Percentiles rank a stretch among this genome's conserved stretches.
These are phyloP conservation scores for Orbilia brochopaga DNA, from an alignment of 2,329 filamentous ascomycete species.

Conservation along the genomic window DNA sequence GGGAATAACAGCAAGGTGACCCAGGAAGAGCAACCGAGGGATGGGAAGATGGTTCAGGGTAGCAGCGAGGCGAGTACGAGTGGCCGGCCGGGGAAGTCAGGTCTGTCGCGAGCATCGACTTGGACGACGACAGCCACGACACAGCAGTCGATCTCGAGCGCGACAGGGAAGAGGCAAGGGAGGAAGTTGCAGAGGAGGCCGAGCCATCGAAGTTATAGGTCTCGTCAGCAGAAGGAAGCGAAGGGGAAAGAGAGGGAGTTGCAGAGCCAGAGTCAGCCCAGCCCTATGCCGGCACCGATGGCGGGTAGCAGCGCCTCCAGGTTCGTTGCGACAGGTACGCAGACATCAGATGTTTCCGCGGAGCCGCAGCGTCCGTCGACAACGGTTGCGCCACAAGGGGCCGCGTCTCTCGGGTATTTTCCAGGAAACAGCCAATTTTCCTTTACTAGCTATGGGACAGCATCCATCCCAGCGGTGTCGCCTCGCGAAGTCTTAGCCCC, in stretches of 20 bases:
- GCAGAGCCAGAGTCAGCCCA: background rate
- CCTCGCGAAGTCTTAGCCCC: constrained; percentile 25
- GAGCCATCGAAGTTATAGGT: constrained; percentile 38
- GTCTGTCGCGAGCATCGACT: constrained; percentile 34
- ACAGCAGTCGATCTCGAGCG: constrained; percentile 22
- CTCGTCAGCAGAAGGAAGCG: constrained; percentile 18
- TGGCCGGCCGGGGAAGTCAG: constrained; percentile 2
- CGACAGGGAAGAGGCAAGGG: constrained; percentile 26
- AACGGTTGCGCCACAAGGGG: background rate
- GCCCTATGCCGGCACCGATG: background rate
- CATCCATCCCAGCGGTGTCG: constrained; percentile 4
- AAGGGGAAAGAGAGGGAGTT: constrained; percentile 3
- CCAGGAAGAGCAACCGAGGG: constrained; percentile 23
- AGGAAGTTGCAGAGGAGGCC: constrained; percentile 38
- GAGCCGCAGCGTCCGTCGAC: background rate
- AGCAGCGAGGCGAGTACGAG: constrained; percentile 9
- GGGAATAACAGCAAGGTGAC: constrained; percentile 46
- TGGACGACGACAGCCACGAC: constrained; percentile 24
- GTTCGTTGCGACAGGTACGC: constrained; percentile 32
- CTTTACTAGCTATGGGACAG: constrained; percentile 4
- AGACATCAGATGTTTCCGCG: constrained; percentile 12
- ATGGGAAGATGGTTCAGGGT: background rate
- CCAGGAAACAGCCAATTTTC: constrained; percentile 2
- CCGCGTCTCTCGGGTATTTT: background rate
- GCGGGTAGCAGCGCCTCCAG: constrained; percentile 8